Evolutionary conservation across 768 basidiomycete species (phyloP).

Genomic region (Kondoa malvinella): DNA sequence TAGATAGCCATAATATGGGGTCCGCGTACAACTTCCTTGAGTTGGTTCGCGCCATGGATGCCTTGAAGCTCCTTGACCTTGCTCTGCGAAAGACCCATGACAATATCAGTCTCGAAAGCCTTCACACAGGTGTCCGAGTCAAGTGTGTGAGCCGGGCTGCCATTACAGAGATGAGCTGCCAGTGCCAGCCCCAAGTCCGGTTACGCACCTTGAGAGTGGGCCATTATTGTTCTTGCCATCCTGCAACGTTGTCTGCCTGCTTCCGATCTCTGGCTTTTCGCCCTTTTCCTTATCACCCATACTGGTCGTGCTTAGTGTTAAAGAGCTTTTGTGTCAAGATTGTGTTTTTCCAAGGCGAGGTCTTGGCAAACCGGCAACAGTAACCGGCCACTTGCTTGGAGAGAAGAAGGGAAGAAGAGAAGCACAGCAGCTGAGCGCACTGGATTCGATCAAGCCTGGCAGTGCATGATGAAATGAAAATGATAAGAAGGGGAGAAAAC

Average conservation of each 20-base stretch:
- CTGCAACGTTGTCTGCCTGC: slow-evolving; percentile 4
- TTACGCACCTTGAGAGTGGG: background rate
- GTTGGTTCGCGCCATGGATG: slow-evolving; percentile 17
- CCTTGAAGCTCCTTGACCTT: slow-evolving; percentile 9
- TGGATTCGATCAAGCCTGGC: background rate
- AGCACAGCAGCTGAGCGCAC: background rate
- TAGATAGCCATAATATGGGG: too few species aligned
- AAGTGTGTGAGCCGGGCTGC: slow-evolving; percentile 13
- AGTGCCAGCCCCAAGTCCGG: background rate
- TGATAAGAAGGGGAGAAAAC: too few species aligned
- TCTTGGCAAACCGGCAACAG: too few species aligned
- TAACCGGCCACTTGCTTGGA: too few species aligned
- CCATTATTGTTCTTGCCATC: background rate
- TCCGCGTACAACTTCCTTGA: slow-evolving; percentile 14
- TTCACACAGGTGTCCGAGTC: slow-evolving; percentile 10
- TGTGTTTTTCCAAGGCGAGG: too few species aligned
- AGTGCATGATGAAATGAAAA: too few species aligned
- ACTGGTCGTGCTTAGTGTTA: background rate
- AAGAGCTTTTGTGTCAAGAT: too few species aligned
- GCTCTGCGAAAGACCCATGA: background rate
- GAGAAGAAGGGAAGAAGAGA: too few species aligned
- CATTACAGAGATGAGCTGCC: too few species aligned
- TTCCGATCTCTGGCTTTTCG: background rate
- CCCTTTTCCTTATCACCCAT: background rate
- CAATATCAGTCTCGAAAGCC: slow-evolving; percentile 11